Evolutionary conservation across 208 protist species (phyloP), one percentile per base, ranked within the genome.

Genomic region (Trypanosoma cruzi): DNA sequence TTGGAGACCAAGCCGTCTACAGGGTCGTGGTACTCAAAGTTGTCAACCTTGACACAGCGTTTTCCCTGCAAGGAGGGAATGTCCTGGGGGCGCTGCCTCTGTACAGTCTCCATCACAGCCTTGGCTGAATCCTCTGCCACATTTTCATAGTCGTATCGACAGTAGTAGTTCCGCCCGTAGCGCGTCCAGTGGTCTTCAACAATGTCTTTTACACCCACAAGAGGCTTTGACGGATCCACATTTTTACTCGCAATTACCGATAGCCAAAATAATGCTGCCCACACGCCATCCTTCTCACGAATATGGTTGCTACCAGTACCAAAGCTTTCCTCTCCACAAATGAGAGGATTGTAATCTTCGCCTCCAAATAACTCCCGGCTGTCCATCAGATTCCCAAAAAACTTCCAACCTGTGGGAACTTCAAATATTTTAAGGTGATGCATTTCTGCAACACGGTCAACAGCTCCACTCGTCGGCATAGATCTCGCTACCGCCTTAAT

Each of bases 371-470:
- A 70, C 54, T 80, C 86, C 32, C 73, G 68, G 67, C 89, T 88
- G 79, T 99, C 98, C 97, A 99, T 99, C 24, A 99, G 81, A 79
- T 99, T 99, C 64, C 98, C 98, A 84, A 99, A 99, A 86, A 98
- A 99, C 85, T 99, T 99, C 98, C 99, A 99, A 40, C 98, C 98
- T 16, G 97, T 99, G 22, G 98, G 97, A 20, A 92, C 89, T 64
- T 99, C 96, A 80, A 96, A 98, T 40, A 89, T 74, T 48, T 73
- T 61, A 31, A 99, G 56, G 36, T 77, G 68, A 16, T 94, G 72
- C 32, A 59, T 70, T 28, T 77, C 60, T 3, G 92, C 92, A 16
- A 99, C 96, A 50, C 84, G 77, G 68, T 99, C 98, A 22, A 99
- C 59, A 16, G 98, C 98, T n/a, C 83, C 82, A 62, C 82, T 90